Conservation (phyloP, 176 grass and related monocot species). For the Triticum dicoccoides region DNA sequence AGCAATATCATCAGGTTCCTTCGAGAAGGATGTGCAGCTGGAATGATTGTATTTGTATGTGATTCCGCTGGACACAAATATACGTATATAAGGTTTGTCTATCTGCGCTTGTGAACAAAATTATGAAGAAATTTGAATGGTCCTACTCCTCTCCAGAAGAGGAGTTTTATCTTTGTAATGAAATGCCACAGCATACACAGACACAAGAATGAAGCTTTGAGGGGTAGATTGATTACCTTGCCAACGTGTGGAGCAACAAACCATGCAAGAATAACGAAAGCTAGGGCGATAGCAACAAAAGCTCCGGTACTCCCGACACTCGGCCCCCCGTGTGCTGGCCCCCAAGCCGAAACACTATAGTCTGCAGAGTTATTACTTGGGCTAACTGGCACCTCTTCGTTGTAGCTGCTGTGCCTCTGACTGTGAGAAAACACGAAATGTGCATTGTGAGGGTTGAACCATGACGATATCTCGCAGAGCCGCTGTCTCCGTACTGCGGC, state of each 20-base stretch:
- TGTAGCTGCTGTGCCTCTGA: background rate
- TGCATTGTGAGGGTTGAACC: conserved; percentile 79
- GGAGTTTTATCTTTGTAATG: background rate
- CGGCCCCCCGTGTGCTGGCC: conserved; percentile 27
- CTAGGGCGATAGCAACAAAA: conserved; percentile 62
- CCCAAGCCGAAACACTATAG: too few species aligned
- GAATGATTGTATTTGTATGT: background rate
- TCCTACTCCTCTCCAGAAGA: background rate
- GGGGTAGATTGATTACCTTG: conserved; percentile 47
- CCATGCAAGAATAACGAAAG: conserved; percentile 64
- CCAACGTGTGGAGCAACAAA: conserved; percentile 77
- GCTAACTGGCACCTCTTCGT: conserved; percentile 40
- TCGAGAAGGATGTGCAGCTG: background rate
- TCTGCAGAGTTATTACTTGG: conserved; percentile 47
- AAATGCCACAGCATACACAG: background rate
- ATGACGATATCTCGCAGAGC: conserved; percentile 80
- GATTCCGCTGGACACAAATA: background rate
- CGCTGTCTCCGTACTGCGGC: conserved; percentile 79
- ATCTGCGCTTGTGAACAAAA: background rate
- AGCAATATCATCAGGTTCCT: background rate
- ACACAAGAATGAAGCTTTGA: background rate
- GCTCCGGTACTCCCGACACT: conserved; percentile 66
- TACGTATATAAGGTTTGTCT: background rate
- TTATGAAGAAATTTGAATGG: background rate
- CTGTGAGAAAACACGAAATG: conserved; percentile 49